These are phyloP conservation scores for Erigeron canadensis DNA, from an alignment of 129 eudicot species.

Conservation along the genomic window DNA sequence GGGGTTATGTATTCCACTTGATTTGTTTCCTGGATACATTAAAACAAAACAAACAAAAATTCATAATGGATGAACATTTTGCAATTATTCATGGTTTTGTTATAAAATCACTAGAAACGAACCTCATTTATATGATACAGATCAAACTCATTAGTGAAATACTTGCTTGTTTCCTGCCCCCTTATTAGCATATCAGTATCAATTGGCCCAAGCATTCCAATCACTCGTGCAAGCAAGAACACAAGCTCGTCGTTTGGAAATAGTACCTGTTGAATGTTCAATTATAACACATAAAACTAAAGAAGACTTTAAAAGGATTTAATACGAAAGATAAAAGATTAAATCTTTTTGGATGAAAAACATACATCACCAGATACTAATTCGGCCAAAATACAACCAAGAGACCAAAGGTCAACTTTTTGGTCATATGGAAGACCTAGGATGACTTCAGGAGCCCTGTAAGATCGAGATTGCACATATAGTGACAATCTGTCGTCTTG, in stretches of 20 bases:
- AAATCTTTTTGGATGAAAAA: not conserved
- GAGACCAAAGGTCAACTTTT: constrained; percentile 93
- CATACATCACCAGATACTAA: constrained; percentile 87
- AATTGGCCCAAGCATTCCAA: constrained; percentile 82
- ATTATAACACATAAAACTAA: not conserved
- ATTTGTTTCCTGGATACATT: constrained; percentile 56
- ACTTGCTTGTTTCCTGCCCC: constrained; percentile 85
- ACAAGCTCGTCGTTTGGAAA: constrained; percentile 78
- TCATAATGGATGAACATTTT: not conserved
- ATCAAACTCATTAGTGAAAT: constrained; percentile 77
- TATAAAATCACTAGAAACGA: constrained; percentile 6
- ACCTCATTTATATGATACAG: constrained; percentile 76
- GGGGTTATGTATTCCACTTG: constrained; percentile 67
- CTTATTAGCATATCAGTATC: constrained; percentile 70
- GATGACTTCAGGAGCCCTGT: constrained; percentile 98
- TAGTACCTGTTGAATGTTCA: constrained; percentile 53
- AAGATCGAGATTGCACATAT: constrained; percentile 94
- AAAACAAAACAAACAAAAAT: not conserved
- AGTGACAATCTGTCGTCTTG: constrained; percentile 63
- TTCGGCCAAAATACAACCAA: constrained; percentile 94
- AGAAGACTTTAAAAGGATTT: not conserved
- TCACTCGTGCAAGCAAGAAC: constrained; percentile 80
- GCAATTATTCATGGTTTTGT: constrained; percentile 3
- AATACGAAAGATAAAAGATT: constrained; percentile 1
- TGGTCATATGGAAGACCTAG: constrained; percentile 82